Evolutionary conservation across 441 rosid species (phyloP), one percentile per base, ranked within the genome.

Genomic region (Pelargonium cotyledonis): DNA sequence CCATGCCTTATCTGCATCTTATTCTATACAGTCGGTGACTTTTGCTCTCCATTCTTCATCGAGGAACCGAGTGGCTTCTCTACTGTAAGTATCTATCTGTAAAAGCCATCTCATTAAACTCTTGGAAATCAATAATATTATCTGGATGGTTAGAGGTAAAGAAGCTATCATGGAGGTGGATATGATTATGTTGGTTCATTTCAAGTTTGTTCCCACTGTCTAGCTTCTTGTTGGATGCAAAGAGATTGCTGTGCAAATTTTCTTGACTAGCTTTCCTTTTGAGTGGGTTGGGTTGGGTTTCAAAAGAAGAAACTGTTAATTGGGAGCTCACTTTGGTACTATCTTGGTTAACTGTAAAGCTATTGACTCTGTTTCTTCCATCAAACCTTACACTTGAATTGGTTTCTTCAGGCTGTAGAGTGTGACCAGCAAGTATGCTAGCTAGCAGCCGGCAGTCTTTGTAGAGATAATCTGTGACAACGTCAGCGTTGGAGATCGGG

Each of bases 401-500:
- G 65, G 68, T 53, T 43, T 77, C 73, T 5, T 38, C 44, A 55
- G 74, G 76, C 4, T 84, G 63, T 41, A 78, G 75, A 15, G 64
- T 67, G 65, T 73, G 81, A 51, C 79, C 71, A 8, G 80, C 74
- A 55, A 78, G 80, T 40, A 82, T 11, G 58, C 74, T 67, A 46
- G 87, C 82, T 29, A 81, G 69, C 76, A 77, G 70, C 14, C 69
- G 80, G 70, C 77, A 82, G 47, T 82, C 84, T 65, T 79, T 75
- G 79, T 78, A 78, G n/a, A 81, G 69, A 63, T 80, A 76, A 75
- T 72, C 78, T 18, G 51, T 63, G 66, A 68, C 73, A 76, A 72
- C 71, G 40, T 72, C 77, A 3, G 41, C 31, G 53, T 64, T 74
- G 12, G 66, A 7, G 65, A 69, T 23, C 21, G 15, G 18, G 53